Percentiles rank a stretch among this genome's conserved stretches.
These are phyloP conservation scores for Aphanomyces euteiches DNA, from an alignment of 352 stramenopile species.

Conservation along the genomic window DNA sequence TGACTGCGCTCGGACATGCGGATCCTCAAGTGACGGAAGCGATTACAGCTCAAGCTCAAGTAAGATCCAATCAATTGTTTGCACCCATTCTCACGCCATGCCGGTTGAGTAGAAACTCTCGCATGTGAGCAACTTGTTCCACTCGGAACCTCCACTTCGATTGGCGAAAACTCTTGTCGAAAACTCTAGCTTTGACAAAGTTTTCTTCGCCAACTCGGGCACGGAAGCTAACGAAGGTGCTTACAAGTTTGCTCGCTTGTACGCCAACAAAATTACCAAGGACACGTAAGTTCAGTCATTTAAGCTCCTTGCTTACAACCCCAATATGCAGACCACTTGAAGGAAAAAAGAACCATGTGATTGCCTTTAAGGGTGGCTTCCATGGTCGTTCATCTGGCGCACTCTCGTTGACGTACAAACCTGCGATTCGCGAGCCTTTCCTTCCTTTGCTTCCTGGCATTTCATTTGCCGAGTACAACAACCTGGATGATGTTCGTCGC, in stretches of 20 bases:
- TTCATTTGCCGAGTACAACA: constrained; percentile 73
- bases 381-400: constrained; percentile 74
- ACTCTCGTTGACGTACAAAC: constrained; percentile 84
- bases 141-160: constrained; percentile 89
- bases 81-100: constrained; percentile 52
- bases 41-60: constrained; percentile 55
- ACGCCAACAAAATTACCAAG: constrained; percentile 60
- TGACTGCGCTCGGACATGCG: constrained; percentile 83
- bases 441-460: constrained; percentile 73
- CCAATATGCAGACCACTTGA: constrained; percentile 46
- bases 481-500: constrained; percentile 75
- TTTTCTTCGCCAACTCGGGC: constrained; percentile 98
- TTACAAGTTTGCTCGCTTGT: constrained; percentile 84
- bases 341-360: constrained; percentile 77
- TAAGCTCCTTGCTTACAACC: background rate
- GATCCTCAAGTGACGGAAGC: constrained; percentile 83
- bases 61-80: constrained; percentile 27
- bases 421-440: constrained; percentile 80
- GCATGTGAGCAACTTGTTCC: constrained; percentile 97
- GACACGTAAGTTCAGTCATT: constrained; percentile 49
- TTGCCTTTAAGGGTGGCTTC: constrained; percentile 86
- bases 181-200: constrained; percentile 94
- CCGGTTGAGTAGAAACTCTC: constrained; percentile 73
- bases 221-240: constrained; percentile 88
- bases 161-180: constrained; percentile 94